A percentile compares a stretch with the other conserved stretches of the same genome.
phyloP scores from a whole-genome alignment of 331 rosid genomes.

The Cydonia oblonga region DNA sequence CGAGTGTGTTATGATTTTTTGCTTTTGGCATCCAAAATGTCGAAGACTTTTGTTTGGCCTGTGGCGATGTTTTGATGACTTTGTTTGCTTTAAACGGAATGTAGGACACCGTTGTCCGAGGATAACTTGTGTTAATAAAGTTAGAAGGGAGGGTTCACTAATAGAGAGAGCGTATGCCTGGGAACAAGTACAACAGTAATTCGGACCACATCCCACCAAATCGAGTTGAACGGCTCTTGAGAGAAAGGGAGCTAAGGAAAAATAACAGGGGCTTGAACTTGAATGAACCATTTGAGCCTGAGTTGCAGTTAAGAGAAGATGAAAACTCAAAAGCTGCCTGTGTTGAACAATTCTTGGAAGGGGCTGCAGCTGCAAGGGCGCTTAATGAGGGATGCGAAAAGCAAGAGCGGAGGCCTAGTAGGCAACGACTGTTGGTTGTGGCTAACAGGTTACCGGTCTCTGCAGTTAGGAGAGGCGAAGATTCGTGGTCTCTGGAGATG shows the following conservation, averaged over 20 bases:
- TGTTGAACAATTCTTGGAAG: constrained; percentile 35
- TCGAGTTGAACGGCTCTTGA: constrained; percentile 61
- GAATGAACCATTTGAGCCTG: constrained; percentile 46
- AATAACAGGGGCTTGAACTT: constrained; percentile 27
- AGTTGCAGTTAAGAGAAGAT: constrained; percentile 37
- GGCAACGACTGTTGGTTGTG: constrained; percentile 76
- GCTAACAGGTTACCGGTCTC: constrained; percentile 88
- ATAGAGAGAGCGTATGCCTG: constrained; percentile 64
- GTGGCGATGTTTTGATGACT: not conserved
- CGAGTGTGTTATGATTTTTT: not conserved
- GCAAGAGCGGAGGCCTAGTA: constrained; percentile 30
- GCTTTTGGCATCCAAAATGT: constrained; percentile 1
- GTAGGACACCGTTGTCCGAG: constrained; percentile 41
- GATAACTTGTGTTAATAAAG: constrained; percentile 17
- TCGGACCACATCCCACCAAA: constrained; percentile 26
- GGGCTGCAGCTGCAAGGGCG: constrained; percentile 24
- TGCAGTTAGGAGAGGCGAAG: constrained; percentile 74
- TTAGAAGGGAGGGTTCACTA: constrained; percentile 32
- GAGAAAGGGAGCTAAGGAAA: constrained; percentile 52
- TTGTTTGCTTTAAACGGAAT: constrained; percentile 14
- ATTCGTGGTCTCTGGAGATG: constrained; percentile 75
- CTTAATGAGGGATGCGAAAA: constrained; percentile 30
- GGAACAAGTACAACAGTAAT: constrained; percentile 45
- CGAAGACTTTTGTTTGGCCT: constrained; percentile 6
- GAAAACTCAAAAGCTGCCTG: constrained; percentile 30